Conservation (phyloP, 2,329 filamentous ascomycete species). For the Drechslerella dactyloides region DNA sequence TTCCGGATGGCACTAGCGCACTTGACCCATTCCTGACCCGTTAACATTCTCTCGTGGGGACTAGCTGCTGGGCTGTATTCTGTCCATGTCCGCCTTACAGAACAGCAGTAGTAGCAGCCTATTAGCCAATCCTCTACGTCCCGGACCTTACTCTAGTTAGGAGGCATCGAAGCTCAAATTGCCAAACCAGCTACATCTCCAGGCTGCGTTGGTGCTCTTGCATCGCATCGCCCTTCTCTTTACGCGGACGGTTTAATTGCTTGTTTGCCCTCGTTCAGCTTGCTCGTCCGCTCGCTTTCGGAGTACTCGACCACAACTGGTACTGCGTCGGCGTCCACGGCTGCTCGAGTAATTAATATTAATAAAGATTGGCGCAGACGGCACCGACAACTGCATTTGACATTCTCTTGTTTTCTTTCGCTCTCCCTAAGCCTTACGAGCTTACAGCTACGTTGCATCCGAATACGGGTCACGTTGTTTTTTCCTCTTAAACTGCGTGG, state of each 20-base stretch:
- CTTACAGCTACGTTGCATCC: neutral
- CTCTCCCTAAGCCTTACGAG: neutral
- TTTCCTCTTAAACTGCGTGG: conserved; percentile 6
- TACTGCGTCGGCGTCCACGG: conserved; percentile 7
- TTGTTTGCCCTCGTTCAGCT: conserved; percentile 34
- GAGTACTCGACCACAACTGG: conserved; percentile 11
- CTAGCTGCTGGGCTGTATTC: neutral
- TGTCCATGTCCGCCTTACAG: neutral
- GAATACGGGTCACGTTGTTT: neutral
- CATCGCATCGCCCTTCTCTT: conserved; percentile 44
- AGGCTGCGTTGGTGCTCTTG: conserved; percentile 24
- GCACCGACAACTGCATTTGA: conserved; percentile 7
- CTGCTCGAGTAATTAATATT: conserved; percentile 12
- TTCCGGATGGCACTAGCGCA: conserved; percentile 1
- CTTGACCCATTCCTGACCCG: neutral
- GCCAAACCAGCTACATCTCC: conserved; percentile 21
- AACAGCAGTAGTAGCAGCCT: conserved; percentile 6
- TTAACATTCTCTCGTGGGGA: neutral
- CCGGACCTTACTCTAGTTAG: conserved; percentile 36
- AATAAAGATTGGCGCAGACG: conserved; percentile 10
- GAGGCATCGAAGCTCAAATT: conserved; percentile 15
- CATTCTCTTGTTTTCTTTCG: neutral
- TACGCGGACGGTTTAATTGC: conserved; percentile 30
- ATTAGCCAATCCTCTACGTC: conserved; percentile 20
- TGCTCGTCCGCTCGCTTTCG: conserved; percentile 29